A percentile compares a stretch with the other conserved stretches of the same genome.
Conservation (phyloP, 129 eudicot species). For the Mikania micrantha region DNA sequence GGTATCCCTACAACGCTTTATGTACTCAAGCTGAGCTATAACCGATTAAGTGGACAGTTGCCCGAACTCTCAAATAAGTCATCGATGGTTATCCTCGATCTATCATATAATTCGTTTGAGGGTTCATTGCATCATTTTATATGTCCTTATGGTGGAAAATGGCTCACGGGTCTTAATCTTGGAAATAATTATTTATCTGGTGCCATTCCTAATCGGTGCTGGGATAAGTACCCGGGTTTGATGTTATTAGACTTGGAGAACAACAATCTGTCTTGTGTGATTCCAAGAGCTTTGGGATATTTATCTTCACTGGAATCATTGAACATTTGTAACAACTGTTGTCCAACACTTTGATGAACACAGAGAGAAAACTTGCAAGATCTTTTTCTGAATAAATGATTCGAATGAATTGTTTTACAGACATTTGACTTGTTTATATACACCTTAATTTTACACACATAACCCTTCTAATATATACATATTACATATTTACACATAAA, state of each 20-base stretch:
- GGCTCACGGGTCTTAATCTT: conserved; percentile 2
- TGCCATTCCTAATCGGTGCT: not conserved
- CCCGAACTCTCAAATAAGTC: conserved; percentile 4
- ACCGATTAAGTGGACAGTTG: conserved; percentile 23
- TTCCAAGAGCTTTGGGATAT: conserved; percentile 12
- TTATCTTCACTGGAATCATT: not conserved
- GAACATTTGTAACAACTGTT: not conserved
- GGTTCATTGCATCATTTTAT: conserved; percentile 26
- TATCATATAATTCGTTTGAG: conserved; percentile 25
- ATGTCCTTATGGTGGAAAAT: not conserved
- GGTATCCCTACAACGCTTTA: not conserved
- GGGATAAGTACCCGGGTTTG: not conserved
- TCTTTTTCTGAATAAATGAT: too few species aligned
- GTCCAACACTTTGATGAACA: too few species aligned
- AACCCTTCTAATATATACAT: too few species aligned
- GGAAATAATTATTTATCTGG: conserved; percentile 18
- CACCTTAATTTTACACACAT: too few species aligned
- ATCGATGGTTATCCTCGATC: not conserved
- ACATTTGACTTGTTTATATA: too few species aligned
- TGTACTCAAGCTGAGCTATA: conserved; percentile 17
- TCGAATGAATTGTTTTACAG: too few species aligned
- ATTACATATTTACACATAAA: too few species aligned
- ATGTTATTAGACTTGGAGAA: not conserved
- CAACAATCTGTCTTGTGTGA: not conserved
- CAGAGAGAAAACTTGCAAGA: too few species aligned